phyloP scores from a whole-genome alignment of 805 yeast genomes.

The Candida ficus region DNA sequence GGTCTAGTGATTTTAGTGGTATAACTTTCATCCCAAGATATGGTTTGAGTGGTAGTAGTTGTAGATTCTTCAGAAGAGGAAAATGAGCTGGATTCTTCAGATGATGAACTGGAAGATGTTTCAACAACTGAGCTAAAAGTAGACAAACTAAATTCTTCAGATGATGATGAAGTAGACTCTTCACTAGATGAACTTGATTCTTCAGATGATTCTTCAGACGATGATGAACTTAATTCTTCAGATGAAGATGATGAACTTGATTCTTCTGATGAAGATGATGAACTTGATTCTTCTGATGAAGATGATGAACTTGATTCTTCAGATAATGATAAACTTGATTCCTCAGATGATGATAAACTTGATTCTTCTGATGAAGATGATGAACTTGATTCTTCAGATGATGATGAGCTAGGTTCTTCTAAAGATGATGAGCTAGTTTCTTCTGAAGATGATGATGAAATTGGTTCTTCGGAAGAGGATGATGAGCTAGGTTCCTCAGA shows the following conservation, averaged over 20 bases:
- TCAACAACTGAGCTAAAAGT: not conserved
- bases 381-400: not conserved
- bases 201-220: conserved; percentile 1
- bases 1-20: conserved; percentile 11
- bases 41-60: conserved; percentile 4
- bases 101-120: conserved; percentile 1
- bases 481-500: not conserved
- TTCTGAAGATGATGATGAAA: not conserved
- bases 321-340: too few species aligned
- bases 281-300: conserved; percentile 6
- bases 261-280: not conserved
- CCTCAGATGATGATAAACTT: too few species aligned
- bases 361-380: conserved; percentile 1
- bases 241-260: not conserved
- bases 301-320: too few species aligned
- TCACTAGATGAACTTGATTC: not conserved
- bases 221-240: not conserved
- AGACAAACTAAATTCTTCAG: conserved; percentile 3
- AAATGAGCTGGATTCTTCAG: not conserved
- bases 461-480: not conserved
- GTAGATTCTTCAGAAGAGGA: conserved; percentile 7
- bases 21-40: conserved; percentile 12
- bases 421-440: conserved; percentile 1
- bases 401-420: not conserved
- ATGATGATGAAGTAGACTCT: too few species aligned